Evolutionary conservation across 345 rosid species (phyloP).

Genomic region (Toxicodendron radicans): DNA sequence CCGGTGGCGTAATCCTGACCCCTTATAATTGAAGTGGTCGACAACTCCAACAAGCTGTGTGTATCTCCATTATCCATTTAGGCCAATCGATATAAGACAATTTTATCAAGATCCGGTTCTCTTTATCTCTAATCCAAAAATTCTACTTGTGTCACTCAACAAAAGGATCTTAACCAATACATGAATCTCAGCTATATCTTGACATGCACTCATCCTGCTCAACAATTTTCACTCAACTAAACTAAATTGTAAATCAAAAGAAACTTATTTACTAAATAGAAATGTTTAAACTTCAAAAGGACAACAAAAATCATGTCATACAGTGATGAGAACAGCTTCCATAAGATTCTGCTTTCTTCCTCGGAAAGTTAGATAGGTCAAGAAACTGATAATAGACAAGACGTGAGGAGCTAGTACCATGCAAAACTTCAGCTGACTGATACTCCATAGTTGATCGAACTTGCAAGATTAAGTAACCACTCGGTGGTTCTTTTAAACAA

Average conservation of each 20-base stretch:
- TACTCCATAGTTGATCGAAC: slow-evolving; percentile 22
- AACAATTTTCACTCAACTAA: not conserved
- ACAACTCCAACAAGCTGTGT: too few species aligned
- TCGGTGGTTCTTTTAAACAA: not conserved
- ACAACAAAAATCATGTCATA: too few species aligned
- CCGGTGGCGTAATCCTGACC: too few species aligned
- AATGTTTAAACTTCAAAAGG: not conserved
- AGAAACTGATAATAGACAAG: not conserved
- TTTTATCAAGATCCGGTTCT: not conserved
- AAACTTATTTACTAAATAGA: not conserved
- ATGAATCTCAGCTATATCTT: too few species aligned
- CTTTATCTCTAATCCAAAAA: not conserved
- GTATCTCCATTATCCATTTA: not conserved
- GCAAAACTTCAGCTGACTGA: slow-evolving; percentile 14
- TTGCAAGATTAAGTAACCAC: not conserved
- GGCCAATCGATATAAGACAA: not conserved
- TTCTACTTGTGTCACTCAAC: not conserved
- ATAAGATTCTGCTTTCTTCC: not conserved
- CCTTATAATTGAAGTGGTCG: too few species aligned
- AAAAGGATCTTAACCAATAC: not conserved
- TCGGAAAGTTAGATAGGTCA: slow-evolving; percentile 4
- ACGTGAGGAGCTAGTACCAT: slow-evolving; percentile 16
- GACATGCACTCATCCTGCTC: too few species aligned
- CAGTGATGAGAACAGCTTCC: not conserved
- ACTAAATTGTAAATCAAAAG: not conserved